Percentiles rank a stretch among this genome's conserved stretches.
phyloP scores from a whole-genome alignment of 1,284 basidiomycete genomes.

The Pyrrhoderma lamaoense region DNA sequence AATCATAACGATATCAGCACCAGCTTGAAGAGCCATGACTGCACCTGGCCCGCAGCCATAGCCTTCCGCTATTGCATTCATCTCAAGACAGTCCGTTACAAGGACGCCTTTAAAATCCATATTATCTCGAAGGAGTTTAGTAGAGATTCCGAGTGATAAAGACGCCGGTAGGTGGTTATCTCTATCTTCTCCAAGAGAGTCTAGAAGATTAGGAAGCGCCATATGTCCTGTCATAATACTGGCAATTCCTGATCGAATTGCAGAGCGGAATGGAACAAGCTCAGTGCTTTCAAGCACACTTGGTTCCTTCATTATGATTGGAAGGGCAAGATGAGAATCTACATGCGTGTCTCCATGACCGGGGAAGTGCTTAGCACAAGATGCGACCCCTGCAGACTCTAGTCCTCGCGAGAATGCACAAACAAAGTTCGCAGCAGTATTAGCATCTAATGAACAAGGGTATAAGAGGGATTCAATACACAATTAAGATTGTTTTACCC shows the following conservation, averaged over 20 bases:
- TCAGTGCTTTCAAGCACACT: constrained; percentile 38
- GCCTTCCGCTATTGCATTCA: constrained; percentile 53
- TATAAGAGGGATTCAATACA: background rate
- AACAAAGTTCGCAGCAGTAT: constrained; percentile 41
- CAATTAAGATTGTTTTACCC: constrained; percentile 31
- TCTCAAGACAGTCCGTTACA: constrained; percentile 64
- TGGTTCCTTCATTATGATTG: constrained; percentile 45
- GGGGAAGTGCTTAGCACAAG: constrained; percentile 63
- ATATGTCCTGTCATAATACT: constrained; percentile 69
- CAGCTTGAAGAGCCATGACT: constrained; percentile 47
- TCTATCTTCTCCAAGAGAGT: constrained; percentile 1
- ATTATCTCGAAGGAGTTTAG: constrained; percentile 40
- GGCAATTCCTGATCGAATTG: constrained; percentile 36
- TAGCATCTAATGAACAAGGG: constrained; percentile 37
- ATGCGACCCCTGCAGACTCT: constrained; percentile 41
- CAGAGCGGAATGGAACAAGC: constrained; percentile 48
- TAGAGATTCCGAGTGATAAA: constrained; percentile 45
- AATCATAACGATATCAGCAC: constrained; percentile 63
- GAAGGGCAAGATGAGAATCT: constrained; percentile 63
- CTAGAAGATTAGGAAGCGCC: constrained; percentile 42
- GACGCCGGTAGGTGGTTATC: constrained; percentile 47
- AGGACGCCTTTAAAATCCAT: constrained; percentile 48
- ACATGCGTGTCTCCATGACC: constrained; percentile 67
- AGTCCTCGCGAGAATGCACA: constrained; percentile 43
- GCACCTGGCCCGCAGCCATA: constrained; percentile 44